These are phyloP conservation scores for Colletotrichum gloeosporioides DNA, from an alignment of 2,329 filamentous ascomycete species.

Conservation along the genomic window DNA sequence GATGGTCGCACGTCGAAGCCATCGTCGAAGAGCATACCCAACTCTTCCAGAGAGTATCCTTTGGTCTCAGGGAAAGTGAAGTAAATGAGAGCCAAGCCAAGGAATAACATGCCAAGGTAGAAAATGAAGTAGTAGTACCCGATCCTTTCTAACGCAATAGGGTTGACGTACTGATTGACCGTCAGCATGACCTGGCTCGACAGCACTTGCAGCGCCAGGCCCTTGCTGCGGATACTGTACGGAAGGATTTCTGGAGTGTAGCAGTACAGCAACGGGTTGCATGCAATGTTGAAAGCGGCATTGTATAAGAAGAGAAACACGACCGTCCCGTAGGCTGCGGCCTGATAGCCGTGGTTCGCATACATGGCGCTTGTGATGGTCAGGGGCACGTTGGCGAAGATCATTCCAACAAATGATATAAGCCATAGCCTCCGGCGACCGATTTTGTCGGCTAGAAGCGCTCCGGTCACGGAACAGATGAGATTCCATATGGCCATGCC, in stretches of 20 bases:
- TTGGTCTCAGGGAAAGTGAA: conserved; percentile 35
- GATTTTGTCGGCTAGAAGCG: neutral
- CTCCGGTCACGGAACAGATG: conserved; percentile 24
- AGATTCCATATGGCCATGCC: conserved; percentile 22
- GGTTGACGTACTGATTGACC: conserved; percentile 42
- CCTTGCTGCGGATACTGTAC: conserved; percentile 20
- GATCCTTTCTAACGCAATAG: conserved; percentile 43
- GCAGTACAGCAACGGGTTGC: conserved; percentile 36
- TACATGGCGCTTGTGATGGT: conserved; percentile 22
- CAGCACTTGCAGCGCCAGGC: neutral
- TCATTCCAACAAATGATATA: conserved; percentile 18
- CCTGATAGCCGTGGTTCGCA: conserved; percentile 4
- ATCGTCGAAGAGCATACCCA: neutral
- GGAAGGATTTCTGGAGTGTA: conserved; percentile 33
- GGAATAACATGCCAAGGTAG: conserved; percentile 36
- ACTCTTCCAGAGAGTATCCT: conserved; percentile 44
- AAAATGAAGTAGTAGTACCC: conserved; percentile 50
- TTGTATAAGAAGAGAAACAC: conserved; percentile 42
- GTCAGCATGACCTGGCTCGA: neutral
- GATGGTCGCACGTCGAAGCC: neutral
- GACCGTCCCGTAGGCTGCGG: conserved; percentile 22
- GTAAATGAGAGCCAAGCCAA: conserved; percentile 25
- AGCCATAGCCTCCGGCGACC: conserved; percentile 29
- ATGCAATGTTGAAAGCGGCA: conserved; percentile 40
- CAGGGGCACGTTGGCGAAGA: conserved; percentile 16